Evolutionary conservation across 108 stramenopile genomes (phyloP).

Genomic region (Licmophora abbreviata): DNA sequence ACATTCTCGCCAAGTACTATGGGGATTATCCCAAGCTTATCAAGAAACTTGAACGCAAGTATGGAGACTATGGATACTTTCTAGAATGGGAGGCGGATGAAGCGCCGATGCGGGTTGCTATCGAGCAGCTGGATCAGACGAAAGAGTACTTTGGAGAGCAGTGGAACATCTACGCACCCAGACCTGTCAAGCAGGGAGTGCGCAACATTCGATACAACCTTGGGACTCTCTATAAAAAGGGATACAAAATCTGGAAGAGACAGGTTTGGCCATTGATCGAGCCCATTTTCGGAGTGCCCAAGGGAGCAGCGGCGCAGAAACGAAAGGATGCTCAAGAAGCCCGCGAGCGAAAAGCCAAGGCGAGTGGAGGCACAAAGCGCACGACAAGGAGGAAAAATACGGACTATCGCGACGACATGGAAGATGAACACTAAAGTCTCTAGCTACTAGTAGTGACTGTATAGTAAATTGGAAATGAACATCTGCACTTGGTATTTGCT

Average conservation of each 20-base stretch:
- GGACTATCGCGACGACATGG: slow-evolving; percentile 77
- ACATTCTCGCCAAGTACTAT: slow-evolving; percentile 76
- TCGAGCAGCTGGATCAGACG: slow-evolving; percentile 61
- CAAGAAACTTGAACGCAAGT: slow-evolving; percentile 84
- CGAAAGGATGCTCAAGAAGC: slow-evolving; percentile 64
- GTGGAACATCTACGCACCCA: slow-evolving; percentile 72
- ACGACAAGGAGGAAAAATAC: slow-evolving; percentile 53
- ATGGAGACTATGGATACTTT: slow-evolving; percentile 88
- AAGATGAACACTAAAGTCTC: slow-evolving; percentile 23
- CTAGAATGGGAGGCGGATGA: slow-evolving; percentile 86
- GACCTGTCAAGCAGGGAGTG: slow-evolving; percentile 52
- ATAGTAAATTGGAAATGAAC: no score
- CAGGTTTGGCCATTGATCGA: slow-evolving; percentile 76
- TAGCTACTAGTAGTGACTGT: no score
- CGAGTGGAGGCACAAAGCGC: slow-evolving; percentile 17
- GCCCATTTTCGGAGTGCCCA: slow-evolving; percentile 76
- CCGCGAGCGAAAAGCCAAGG: slow-evolving; percentile 34
- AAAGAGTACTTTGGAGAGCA: slow-evolving; percentile 31
- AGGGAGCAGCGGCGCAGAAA: slow-evolving; percentile 64
- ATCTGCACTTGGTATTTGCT: no score
- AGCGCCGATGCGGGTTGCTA: slow-evolving; percentile 60
- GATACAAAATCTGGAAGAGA: slow-evolving; percentile 55
- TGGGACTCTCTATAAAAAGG: slow-evolving; percentile 57
- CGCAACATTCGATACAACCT: slow-evolving; percentile 78
- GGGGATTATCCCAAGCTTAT: slow-evolving; percentile 83